Base-by-base conservation (phyloP, 2,329 filamentous ascomycete genomes). In the Cryphonectria naterciae region DNA sequence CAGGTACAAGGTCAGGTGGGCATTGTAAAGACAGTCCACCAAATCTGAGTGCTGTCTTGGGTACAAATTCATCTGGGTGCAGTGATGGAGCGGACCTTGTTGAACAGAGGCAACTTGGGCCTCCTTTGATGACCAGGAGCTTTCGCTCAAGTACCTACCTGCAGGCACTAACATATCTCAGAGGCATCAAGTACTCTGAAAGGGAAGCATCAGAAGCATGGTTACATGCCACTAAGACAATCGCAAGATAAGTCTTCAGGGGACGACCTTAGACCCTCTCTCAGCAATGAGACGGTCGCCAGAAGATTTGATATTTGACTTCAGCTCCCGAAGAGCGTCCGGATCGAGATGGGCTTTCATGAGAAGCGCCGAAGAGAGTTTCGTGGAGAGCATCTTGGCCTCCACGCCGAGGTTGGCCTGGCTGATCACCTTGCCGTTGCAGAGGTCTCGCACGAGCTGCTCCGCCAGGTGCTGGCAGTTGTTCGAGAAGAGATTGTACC, bases 381-480 rank as follows among this genome's bases (percentile, higher is more conserved):
- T 77, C 8, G 76, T 77, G 22, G 78, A 79, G 10, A 73, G 73
- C 43, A 77, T 69, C 28, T 73, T 72, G 28, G 79, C 69, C 70
- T 80, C 78, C 46, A 79, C 77, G 39, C 75, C 76, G 17, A 80
- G 70, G 70, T 78, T 80, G 25, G 76, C 74, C 73, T 77, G 75
- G 65, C 76, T 79, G 67, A 80, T 77, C 22, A 77, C 65, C 67
- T 74, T 78, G 56, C 77, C 76, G 56, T 80, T 68, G 67, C 79
- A 80, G 8, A 80, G 65, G 28, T 78, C 72, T 61, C 72, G 75
- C 56, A 80, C 77, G 1, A 80, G 75, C 22, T 70, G 75, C 70
- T 79, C 79, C 2, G 76, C 77, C 68, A 80, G 62, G 67, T 78
- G 75, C 69, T 80, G 78, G 58, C 78, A 80, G 70, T 79, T 80